Conservation (phyloP, 176 grass and related monocot genomes). For the Eragrostis nindensis region DNA sequence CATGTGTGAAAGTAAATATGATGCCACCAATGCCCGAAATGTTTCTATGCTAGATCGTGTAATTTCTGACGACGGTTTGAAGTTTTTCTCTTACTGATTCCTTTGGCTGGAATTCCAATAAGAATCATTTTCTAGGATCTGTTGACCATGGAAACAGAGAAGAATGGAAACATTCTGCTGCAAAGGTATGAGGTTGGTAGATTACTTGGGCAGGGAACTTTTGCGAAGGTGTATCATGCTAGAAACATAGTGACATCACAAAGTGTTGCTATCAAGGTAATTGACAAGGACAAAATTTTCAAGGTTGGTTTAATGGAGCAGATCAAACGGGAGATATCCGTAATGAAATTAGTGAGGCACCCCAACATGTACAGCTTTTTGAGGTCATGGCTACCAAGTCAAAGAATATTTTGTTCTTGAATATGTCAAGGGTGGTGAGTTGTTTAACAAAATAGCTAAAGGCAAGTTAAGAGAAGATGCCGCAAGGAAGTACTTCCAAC, state of each 20-base stretch:
- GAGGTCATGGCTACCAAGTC: constrained; percentile 45
- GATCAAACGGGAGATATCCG: constrained; percentile 40
- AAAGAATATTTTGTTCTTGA: constrained; percentile 46
- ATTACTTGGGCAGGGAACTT: constrained; percentile 43
- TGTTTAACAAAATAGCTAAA: constrained; percentile 45
- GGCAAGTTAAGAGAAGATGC: constrained; percentile 44
- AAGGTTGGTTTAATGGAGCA: constrained; percentile 40
- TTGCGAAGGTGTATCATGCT: constrained; percentile 41
- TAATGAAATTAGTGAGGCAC: constrained; percentile 44
- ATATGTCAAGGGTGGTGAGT: constrained; percentile 41
- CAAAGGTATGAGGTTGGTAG: constrained; percentile 34
- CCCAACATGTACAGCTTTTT: constrained; percentile 38
- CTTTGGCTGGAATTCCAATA: not conserved
- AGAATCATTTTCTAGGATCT: not conserved
- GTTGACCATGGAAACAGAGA: not conserved
- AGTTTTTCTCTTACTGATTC: not conserved
- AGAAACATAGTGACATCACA: constrained; percentile 26
- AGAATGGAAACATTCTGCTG: constrained; percentile 30
- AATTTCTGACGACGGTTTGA: constrained; percentile 44
- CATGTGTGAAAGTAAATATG: constrained; percentile 7
- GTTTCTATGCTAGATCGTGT: constrained; percentile 29
- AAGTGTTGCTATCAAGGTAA: constrained; percentile 40
- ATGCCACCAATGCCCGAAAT: constrained; percentile 20
- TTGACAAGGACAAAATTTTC: constrained; percentile 37
- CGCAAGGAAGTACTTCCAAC: constrained; percentile 50